A percentile compares a stretch with the other conserved stretches of the same genome.
Conservation (phyloP, 352 stramenopile species). For the Pythium apleroticum region DNA sequence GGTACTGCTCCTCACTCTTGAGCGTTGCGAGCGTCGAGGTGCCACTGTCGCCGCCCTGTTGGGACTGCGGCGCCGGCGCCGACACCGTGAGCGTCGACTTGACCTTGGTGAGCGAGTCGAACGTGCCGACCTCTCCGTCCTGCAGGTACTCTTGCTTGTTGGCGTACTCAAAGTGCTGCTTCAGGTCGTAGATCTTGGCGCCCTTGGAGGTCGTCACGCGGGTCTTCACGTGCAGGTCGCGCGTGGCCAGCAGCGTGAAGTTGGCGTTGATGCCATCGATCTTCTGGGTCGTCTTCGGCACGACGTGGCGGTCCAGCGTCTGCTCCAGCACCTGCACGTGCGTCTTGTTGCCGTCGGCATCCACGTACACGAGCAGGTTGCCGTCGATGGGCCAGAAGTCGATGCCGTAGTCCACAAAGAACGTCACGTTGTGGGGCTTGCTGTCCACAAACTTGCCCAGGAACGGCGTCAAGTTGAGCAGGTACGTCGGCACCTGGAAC, state of each 20-base stretch:
- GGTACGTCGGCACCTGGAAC: conserved; percentile 74
- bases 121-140: conserved; percentile 45
- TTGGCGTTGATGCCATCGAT: conserved; percentile 37
- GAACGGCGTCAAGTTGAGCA: conserved; percentile 75
- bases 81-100: conserved; percentile 32
- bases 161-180: conserved; percentile 44
- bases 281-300: conserved; percentile 22
- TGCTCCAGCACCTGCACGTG: conserved; percentile 38
- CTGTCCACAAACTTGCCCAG: conserved; percentile 55
- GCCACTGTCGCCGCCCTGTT: conserved; percentile 8
- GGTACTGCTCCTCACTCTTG: conserved; percentile 49
- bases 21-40: conserved; percentile 21
- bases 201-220: conserved; percentile 60
- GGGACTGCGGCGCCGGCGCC: conserved; percentile 5
- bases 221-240: conserved; percentile 43
- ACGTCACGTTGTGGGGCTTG: conserved; percentile 51
- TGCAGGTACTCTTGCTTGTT: conserved; percentile 57
- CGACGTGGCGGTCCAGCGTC: conserved; percentile 29
- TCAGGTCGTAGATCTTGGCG: conserved; percentile 51
- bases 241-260: conserved; percentile 44
- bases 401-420: conserved; percentile 61
- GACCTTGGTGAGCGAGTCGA: conserved; percentile 41
- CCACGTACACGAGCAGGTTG: conserved; percentile 60
- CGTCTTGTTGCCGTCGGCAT: conserved; percentile 40
- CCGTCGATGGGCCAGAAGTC: conserved; percentile 71